Base-by-base conservation (phyloP, 2,329 filamentous ascomycete genomes). In the Zasmidium citrigriseum region DNA sequence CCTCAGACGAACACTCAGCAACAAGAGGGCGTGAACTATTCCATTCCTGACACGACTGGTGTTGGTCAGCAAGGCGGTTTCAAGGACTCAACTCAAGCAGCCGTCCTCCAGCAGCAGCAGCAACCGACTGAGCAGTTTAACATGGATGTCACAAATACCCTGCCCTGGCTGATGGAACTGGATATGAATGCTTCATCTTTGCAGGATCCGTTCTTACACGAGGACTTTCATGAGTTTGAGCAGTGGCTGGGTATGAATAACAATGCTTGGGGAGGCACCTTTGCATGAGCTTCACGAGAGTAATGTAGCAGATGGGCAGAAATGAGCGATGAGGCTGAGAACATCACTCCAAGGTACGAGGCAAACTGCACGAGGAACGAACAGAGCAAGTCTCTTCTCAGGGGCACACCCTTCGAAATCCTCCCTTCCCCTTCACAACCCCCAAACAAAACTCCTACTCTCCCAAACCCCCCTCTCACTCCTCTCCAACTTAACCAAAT, bases 131-230 rank as follows among this genome's bases (percentile, higher is more conserved):
- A n/a, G 14, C 24, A 45, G 9, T 55, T 50, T 29, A 50, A 55
- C 23, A 14, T 46, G 7, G 21, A 24, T 4, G 47, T 34, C 4
- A 18, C 34, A 29, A 57, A 53, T 22, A 57, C 55, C 4, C 23
- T 62, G 46, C 63, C 63, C 2, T 64, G 63, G 63, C 41, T 59
- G 10, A 60, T 65, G 59, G 57, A 65, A 50, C 56, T 64, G 9
- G 58, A 65, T 23, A 62, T 65, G 55, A 59, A 62, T 21, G 52
- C 53, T 11, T 55, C 61, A 5, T 58, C 60, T 16, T 49, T 65
- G 2, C 59, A 62, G 22, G 59, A 62, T 51, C 61, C 63, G 11
- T 65, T 62, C 41, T 57, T 64, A 21, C 52, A 52, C 11, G 54
- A 61, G 18, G 56, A 63, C n/a, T 34, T 52, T 23, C 45, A 44